phyloP scores from a whole-genome alignment of 2,329 filamentous ascomycete species.

The Grosmannia serpens region DNA sequence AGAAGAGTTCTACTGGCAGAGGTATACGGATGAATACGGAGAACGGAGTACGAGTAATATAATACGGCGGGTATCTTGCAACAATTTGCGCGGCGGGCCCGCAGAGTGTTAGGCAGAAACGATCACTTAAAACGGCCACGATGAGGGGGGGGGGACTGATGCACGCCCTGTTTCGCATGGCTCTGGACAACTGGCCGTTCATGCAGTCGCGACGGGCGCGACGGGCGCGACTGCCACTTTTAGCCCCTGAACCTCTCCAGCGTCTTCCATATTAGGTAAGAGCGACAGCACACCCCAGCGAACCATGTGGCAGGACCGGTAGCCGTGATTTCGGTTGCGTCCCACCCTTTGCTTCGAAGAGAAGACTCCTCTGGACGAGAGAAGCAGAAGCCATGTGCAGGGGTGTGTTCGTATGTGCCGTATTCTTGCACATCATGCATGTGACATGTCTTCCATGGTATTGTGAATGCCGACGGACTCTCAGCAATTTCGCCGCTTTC shows the following conservation, averaged over 20 bases:
- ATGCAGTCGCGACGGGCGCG: conserved; percentile 6
- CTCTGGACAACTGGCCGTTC: conserved; percentile 2
- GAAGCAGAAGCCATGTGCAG: background rate
- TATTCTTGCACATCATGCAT: background rate
- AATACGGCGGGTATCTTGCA: background rate
- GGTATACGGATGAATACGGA: background rate
- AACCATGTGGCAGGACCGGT: background rate
- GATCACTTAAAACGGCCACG: background rate
- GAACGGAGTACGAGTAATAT: background rate
- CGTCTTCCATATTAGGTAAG: background rate
- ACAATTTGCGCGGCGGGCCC: background rate
- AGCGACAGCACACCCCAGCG: background rate
- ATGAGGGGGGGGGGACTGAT: conserved; percentile 2
- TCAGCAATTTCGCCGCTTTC: background rate
- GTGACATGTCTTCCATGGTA: background rate
- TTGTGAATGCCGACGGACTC: background rate
- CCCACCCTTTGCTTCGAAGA: background rate
- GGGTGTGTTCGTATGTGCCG: background rate
- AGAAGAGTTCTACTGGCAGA: background rate
- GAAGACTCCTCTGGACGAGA: background rate
- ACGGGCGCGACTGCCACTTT: conserved; percentile 2
- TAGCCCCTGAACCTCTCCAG: conserved; percentile 4
- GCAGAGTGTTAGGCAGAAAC: background rate
- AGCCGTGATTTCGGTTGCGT: background rate
- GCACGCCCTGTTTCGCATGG: conserved; percentile 11